Conservation (phyloP, 352 stramenopile genomes). For the Phytophthora ramorum region DNA sequence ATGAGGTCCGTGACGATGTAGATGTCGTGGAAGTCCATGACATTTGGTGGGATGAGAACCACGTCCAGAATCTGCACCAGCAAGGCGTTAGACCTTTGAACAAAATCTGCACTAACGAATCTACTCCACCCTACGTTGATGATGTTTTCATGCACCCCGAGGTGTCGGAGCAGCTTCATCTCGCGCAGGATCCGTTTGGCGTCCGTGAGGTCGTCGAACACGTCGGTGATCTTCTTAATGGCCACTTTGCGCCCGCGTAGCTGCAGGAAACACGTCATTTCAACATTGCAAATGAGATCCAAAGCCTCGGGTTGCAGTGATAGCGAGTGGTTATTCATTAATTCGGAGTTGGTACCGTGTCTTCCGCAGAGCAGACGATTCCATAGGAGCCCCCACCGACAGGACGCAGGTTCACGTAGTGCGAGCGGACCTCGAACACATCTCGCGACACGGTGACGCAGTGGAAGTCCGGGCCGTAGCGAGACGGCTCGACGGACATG, state of each 20-base stretch:
- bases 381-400: constrained; percentile 91
- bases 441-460: constrained; percentile 84
- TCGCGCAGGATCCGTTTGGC: constrained; percentile 94
- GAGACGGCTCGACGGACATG: constrained; percentile 78
- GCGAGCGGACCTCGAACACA: constrained; percentile 84
- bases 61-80: constrained; percentile 79
- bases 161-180: constrained; percentile 93
- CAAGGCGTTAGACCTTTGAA: constrained; percentile 10
- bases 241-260: constrained; percentile 85
- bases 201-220: constrained; percentile 93
- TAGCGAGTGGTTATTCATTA: not conserved
- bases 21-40: constrained; percentile 90
- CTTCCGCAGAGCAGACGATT: constrained; percentile 92
- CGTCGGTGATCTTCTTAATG: constrained; percentile 94
- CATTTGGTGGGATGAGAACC: constrained; percentile 81
- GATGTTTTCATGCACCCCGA: constrained; percentile 93
- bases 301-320: constrained; percentile 1
- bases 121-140: constrained; percentile 65
- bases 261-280: constrained; percentile 36
- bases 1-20: constrained; percentile 94
- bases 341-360: constrained; percentile 71
- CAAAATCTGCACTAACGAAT: not conserved
- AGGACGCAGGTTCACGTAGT: constrained; percentile 82
- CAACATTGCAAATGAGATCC: constrained; percentile 5
- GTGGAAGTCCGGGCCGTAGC: constrained; percentile 83